Evolutionary conservation across 1,139 yeast species (phyloP), one percentile per base, ranked within the genome.

Genomic region (Kluyveromyces sp.): DNA sequence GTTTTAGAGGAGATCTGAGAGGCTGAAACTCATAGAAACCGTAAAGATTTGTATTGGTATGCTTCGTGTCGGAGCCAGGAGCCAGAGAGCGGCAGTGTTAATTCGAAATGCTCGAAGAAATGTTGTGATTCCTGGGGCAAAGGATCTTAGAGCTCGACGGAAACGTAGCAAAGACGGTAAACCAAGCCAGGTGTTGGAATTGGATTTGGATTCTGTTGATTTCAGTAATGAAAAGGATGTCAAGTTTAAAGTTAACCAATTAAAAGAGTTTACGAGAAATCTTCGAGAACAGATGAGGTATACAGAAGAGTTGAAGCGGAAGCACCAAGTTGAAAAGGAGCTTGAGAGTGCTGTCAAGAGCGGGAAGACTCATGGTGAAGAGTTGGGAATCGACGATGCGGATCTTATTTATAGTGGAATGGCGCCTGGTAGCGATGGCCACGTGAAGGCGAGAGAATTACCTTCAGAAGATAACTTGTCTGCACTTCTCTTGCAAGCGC

Each of bases 211-310:
- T 25, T 36, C 39, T 7, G 41, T 56, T 39, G 46, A 50, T 34
- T 47, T 43, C 25, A 37, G 48, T 4, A 54, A 53, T 45, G 49
- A 58, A 4, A 53, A 54, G 39, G 56, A 57, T 7, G 49, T 71
- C 32, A 64, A 64, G 15, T 56, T 57, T 53, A 63, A 77, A 61
- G 48, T 77, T 52, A 51, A 68, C 48, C 56, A 78, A 56, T 50
- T 77, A 57, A 68, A 74, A 60, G 57, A 59, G 33, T 61, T 71
- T 46, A 68, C 74, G 0, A 55, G 55, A 36, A 56, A 57, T 25
- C 53, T 73, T 28, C 63, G 65, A 45, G 46, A 52, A 8, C 56
- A 56, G 25, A 51, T 69, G 6, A 53, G 53, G 29, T 36, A 43
- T 31, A 50, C 53, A 4, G 59, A 55, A 28, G 51, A 47, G 39